phyloP scores from a whole-genome alignment of 1,139 yeast genomes.

The Geotrichum fermentans region DNA sequence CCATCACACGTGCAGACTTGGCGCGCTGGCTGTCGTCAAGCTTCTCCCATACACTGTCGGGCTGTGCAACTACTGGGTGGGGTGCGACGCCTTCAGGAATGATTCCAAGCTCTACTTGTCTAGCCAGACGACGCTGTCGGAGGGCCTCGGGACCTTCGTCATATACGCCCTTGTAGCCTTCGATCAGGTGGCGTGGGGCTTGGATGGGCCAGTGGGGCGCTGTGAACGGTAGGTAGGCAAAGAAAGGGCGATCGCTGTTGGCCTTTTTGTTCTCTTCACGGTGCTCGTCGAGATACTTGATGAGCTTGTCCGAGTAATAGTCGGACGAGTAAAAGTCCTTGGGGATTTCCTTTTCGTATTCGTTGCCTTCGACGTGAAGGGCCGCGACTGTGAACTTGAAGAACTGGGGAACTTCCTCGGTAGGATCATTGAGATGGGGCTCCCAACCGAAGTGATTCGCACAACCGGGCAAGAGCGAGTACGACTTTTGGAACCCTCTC shows the following conservation, averaged over 20 bases:
- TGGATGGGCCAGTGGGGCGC: slow-evolving; percentile 64
- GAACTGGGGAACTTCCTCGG: slow-evolving; percentile 25
- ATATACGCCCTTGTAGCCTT: slow-evolving; percentile 48
- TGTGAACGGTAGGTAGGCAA: slow-evolving; percentile 50
- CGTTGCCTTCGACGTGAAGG: slow-evolving; percentile 41
- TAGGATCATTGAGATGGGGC: slow-evolving; percentile 36
- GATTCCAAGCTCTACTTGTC: slow-evolving; percentile 45
- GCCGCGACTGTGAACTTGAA: slow-evolving; percentile 23
- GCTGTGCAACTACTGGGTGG: slow-evolving; percentile 44
- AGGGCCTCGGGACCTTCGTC: slow-evolving; percentile 48
- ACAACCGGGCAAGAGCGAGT: slow-evolving; percentile 53
- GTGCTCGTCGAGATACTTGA: slow-evolving; percentile 37
- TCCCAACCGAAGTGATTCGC: slow-evolving; percentile 54
- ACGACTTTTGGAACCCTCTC: slow-evolving; percentile 51
- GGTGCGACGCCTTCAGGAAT: slow-evolving; percentile 45
- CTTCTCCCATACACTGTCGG: slow-evolving; percentile 43
- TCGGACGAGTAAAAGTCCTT: slow-evolving; percentile 48
- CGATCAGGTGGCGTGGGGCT: slow-evolving; percentile 47
- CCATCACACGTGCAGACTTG: slow-evolving; percentile 47
- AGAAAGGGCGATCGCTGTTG: slow-evolving; percentile 42
- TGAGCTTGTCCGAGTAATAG: slow-evolving; percentile 44
- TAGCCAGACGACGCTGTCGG: slow-evolving; percentile 40
- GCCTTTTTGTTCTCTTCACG: slow-evolving; percentile 15
- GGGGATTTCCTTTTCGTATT: slow-evolving; percentile 24
- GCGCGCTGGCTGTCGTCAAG: slow-evolving; percentile 38